Conservation (phyloP, 1,139 yeast species). For the Hyphopichia burtonii region DNA sequence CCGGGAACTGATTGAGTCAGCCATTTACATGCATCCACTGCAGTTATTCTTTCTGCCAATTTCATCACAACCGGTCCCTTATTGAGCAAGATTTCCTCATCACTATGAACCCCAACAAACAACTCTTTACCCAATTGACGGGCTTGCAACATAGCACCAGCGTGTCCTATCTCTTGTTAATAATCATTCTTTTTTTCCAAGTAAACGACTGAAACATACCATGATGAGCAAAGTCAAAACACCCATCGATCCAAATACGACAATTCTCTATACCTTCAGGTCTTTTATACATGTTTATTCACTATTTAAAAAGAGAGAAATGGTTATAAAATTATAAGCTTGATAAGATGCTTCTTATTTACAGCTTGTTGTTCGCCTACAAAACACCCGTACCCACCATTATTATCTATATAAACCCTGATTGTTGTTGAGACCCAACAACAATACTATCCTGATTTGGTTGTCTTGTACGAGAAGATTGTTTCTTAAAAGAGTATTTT, state of each 20-base stretch:
- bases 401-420: conserved; percentile 20
- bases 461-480: background rate
- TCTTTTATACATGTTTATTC: conserved; percentile 32
- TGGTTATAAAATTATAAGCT: background rate
- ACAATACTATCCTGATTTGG: conserved; percentile 9
- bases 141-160: conserved; percentile 95
- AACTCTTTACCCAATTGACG: conserved; percentile 72
- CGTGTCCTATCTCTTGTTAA: conserved; percentile 57
- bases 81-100: conserved; percentile 75
- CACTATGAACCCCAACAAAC: conserved; percentile 88
- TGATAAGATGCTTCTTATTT: background rate
- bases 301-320: background rate
- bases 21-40: conserved; percentile 93
- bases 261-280: conserved; percentile 47
- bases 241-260: conserved; percentile 91
- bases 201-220: conserved; percentile 65
- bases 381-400: background rate
- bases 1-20: conserved; percentile 64
- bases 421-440: conserved; percentile 26
- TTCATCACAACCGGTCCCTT: conserved; percentile 96
- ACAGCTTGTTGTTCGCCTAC: too few species aligned
- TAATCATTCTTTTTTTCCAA: background rate
- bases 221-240: conserved; percentile 96
- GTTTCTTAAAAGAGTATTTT: background rate
- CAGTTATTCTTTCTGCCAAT: conserved; percentile 71